Conservation (phyloP, 768 basidiomycete genomes). For the Boletus insuetus region DNA sequence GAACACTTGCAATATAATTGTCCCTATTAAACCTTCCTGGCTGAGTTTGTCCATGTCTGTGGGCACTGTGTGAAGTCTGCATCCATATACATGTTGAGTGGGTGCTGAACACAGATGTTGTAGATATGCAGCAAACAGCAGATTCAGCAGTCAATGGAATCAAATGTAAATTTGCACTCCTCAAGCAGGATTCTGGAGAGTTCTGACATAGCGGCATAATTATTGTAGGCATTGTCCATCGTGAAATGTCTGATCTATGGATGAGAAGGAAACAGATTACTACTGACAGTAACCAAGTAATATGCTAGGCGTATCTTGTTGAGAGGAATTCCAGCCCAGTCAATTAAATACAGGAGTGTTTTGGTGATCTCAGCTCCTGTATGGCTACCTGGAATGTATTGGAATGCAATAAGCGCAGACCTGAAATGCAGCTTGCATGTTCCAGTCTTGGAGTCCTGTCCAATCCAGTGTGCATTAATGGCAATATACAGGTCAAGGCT, state of each 20-base stretch:
- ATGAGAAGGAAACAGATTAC: neutral
- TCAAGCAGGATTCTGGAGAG: neutral
- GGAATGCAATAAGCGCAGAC: slow-evolving; percentile 14
- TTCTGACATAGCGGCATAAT: slow-evolving; percentile 7
- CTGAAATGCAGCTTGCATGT: neutral
- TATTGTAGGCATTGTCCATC: neutral
- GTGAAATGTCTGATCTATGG: slow-evolving; percentile 11
- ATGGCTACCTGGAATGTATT: neutral
- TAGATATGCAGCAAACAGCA: slow-evolving; percentile 24
- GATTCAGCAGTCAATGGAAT: neutral
- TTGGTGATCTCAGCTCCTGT: neutral
- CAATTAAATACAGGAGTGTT: neutral
- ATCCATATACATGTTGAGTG: neutral
- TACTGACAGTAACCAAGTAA: neutral
- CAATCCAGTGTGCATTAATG: neutral
- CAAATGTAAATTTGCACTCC: neutral
- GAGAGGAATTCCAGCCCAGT: slow-evolving; percentile 5
- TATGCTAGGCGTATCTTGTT: neutral
- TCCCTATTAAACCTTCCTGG: too few relatives aligned
- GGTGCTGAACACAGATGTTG: slow-evolving; percentile 11
- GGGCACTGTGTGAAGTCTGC: neutral
- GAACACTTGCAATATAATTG: too few relatives aligned
- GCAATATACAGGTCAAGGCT: neutral
- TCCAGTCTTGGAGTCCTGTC: neutral
- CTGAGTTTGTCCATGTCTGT: neutral